Evolutionary conservation across 192 early-diverging fungal genomes (phyloP).

Genomic region (Entophlyctis helioformis): DNA sequence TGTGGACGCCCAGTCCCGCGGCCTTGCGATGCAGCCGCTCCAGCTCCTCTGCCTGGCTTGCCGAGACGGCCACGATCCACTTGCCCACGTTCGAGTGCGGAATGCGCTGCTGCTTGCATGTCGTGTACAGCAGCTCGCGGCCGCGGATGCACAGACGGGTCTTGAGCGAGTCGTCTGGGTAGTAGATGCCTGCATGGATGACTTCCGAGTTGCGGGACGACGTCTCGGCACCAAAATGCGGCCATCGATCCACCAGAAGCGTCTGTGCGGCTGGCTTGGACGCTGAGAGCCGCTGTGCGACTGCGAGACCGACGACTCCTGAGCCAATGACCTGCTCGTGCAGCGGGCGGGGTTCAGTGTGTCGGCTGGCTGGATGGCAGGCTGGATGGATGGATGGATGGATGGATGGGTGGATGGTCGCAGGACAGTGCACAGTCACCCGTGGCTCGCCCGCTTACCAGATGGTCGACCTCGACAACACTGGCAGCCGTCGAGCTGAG

Average conservation of each 20-base stretch:
- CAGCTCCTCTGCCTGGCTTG: constrained; percentile 36
- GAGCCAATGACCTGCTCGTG: constrained; percentile 63
- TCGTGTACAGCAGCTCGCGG: constrained; percentile 53
- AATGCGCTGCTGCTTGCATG: constrained; percentile 37
- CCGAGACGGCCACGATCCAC: constrained; percentile 62
- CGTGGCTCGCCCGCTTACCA: too few relatives aligned
- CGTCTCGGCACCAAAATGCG: constrained; percentile 53
- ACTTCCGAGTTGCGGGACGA: constrained; percentile 80
- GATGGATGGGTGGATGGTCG: too few relatives aligned
- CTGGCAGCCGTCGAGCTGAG: too few relatives aligned
- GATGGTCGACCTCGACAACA: too few relatives aligned
- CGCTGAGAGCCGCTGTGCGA: constrained; percentile 50
- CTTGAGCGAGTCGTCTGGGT: constrained; percentile 60
- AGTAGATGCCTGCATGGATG: constrained; percentile 82
- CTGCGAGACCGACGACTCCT: constrained; percentile 70
- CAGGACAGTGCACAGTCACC: too few relatives aligned
- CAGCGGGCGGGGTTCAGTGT: too few relatives aligned
- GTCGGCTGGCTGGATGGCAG: too few relatives aligned
- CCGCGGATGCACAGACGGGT: constrained; percentile 68
- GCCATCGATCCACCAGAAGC: constrained; percentile 59
- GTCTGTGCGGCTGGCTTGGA: constrained; percentile 24
- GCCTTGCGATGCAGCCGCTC: constrained; percentile 41
- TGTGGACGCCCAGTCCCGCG: constrained; percentile 33
- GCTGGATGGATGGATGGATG: too few relatives aligned
- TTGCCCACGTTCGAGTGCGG: constrained; percentile 51